Percentiles rank a stretch among this genome's conserved stretches.
phyloP scores from a whole-genome alignment of 2,329 filamentous ascomycete species.

The Epichloe brachyelytri region DNA sequence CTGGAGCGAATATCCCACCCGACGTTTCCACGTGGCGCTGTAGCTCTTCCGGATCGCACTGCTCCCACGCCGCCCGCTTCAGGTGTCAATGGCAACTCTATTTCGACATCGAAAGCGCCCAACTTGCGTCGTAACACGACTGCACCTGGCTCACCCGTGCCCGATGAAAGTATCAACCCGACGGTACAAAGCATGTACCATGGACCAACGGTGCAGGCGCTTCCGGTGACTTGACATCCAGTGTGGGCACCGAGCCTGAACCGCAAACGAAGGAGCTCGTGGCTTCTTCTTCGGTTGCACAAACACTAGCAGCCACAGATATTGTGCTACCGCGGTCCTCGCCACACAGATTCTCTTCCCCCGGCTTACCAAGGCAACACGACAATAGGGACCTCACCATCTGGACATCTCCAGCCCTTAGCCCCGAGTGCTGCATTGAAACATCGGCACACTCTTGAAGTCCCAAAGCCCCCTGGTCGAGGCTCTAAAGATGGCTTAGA shows the following conservation, averaged over 20 bases:
- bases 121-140: not conserved
- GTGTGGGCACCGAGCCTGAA: not conserved
- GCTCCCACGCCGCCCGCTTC: conserved; percentile 10
- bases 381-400: conserved; percentile 29
- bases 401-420: conserved; percentile 37
- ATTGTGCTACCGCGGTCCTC: conserved; percentile 10
- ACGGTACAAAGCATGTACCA: not conserved
- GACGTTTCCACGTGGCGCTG: conserved; percentile 15
- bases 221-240: not conserved
- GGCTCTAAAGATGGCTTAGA: conserved; percentile 63
- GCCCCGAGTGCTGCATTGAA: conserved; percentile 43
- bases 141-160: not conserved
- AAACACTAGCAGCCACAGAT: conserved; percentile 1
- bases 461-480: conserved; percentile 58
- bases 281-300: not conserved
- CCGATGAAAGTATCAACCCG: not conserved
- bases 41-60: conserved; percentile 18
- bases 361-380: conserved; percentile 36
- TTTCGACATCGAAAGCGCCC: not conserved
- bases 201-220: not conserved
- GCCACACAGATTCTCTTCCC: conserved; percentile 52
- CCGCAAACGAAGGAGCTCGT: not conserved
- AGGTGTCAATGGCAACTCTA: conserved; percentile 10
- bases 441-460: conserved; percentile 80
- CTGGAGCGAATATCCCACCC: conserved; percentile 15